Conservation (phyloP, 805 yeast species). For the Starmerella davenportii region DNA sequence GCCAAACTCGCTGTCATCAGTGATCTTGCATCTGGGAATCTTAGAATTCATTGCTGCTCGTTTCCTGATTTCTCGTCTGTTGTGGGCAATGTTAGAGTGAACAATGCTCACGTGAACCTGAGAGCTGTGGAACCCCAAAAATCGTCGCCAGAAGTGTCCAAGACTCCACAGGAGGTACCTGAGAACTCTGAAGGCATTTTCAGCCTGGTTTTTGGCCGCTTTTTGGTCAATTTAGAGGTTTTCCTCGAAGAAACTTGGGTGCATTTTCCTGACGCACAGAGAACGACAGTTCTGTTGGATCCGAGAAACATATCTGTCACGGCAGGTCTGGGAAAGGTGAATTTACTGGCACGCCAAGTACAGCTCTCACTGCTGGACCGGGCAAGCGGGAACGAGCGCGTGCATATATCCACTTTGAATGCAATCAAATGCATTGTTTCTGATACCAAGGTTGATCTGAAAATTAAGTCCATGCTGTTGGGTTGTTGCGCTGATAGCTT, state of each 20-base stretch:
- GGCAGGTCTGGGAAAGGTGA: not conserved
- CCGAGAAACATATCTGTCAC: not conserved
- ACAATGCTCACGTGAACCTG: not conserved
- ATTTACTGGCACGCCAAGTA: not conserved
- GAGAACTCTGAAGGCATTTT: no score
- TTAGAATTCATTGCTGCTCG: not conserved
- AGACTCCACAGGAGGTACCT: no score
- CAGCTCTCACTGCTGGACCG: not conserved
- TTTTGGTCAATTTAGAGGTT: not conserved
- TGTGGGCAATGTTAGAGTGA: not conserved
- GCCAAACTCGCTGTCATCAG: not conserved
- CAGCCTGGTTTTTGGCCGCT: no score
- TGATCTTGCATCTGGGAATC: not conserved
- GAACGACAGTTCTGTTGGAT: not conserved
- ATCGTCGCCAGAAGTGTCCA: not conserved
- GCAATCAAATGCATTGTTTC: conserved; percentile 1
- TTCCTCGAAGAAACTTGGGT: not conserved
- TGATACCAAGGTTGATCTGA: not conserved
- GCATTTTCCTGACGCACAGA: conserved; percentile 3
- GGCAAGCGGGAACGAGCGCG: not conserved
- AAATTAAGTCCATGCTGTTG: not conserved
- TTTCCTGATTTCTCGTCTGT: not conserved
- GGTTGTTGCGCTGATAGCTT: conserved; percentile 8
- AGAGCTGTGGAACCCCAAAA: not conserved
- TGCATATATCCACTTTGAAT: not conserved